Evolutionary conservation across 106 monocot genomes (phyloP).

Genomic region (Iris macrosiphon): DNA sequence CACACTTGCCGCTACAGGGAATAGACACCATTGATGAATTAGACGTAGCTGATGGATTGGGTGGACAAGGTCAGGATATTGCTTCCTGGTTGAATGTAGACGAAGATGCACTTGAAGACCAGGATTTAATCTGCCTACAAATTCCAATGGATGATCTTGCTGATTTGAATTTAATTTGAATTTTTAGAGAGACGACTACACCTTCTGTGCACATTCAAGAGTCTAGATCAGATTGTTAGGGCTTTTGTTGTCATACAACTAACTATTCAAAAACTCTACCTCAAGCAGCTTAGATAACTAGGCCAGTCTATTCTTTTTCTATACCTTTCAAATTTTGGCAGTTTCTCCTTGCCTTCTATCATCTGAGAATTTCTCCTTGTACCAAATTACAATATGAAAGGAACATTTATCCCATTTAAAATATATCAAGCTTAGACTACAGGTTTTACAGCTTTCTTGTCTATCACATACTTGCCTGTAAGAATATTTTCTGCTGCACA

Average conservation of each 20-base stretch:
- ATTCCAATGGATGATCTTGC: conserved; percentile 96
- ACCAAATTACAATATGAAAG: conserved; percentile 13
- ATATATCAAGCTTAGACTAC: neutral
- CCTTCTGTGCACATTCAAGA: conserved; percentile 30
- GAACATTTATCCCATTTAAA: conserved; percentile 7
- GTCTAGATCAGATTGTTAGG: conserved; percentile 19
- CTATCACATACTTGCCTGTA: neutral
- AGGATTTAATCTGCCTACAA: conserved; percentile 73
- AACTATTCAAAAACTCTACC: conserved; percentile 12
- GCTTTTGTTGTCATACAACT: conserved; percentile 16
- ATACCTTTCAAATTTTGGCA: conserved; percentile 16
- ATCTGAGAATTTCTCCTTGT: conserved; percentile 11
- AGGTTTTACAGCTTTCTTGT: neutral
- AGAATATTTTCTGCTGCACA: no score
- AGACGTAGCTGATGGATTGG: conserved; percentile 42
- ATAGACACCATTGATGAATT: conserved; percentile 54
- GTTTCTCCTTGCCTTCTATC: conserved; percentile 4
- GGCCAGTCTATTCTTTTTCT: conserved; percentile 25
- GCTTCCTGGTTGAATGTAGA: conserved; percentile 82
- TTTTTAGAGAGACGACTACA: conserved; percentile 31
- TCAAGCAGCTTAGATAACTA: conserved; percentile 29
- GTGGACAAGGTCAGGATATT: conserved; percentile 72
- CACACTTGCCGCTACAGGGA: conserved; percentile 29
- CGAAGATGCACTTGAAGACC: conserved; percentile 57
- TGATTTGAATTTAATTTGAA: conserved; percentile 67